Evolutionary conservation across 495 filamentous ascomycete genomes (phyloP), one percentile per base, ranked within the genome.

Genomic region (Penicillium bovifimosum): DNA sequence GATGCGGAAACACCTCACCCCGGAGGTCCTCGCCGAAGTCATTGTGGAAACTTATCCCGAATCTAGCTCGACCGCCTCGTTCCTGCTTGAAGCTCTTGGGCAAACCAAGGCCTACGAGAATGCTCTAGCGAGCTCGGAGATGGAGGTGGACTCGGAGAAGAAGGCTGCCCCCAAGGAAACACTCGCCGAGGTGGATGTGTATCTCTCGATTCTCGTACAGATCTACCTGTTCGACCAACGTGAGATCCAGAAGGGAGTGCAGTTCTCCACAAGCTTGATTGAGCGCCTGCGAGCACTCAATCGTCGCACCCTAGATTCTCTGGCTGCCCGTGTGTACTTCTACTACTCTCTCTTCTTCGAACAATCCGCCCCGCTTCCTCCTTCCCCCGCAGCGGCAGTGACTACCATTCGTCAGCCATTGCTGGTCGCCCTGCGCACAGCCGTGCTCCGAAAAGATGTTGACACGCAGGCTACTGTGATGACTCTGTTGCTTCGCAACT

Each of bases 391-490:
- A 54, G 89, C 92, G 13, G 82, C 88, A 2, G 81, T 95, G 63
- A 86, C 93, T 26, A 79, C 80, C 16, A 93, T 96, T 63, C 89
- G 95, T 34, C 88, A 91, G 36, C 83, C 85, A 52, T 80, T 98
- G 32, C 80, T 98, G 41, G 80, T 87, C 44, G 95, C 93, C 20
- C 84, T 98, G 39, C 83, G 95, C 60, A 96, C 91, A 35, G 88
- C 93, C 28, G 91, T 96, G 11, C 78, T 98, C 20, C 86, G 95
- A 48, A 96, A 97, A 73, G 93, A 98, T 72, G 80, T 88, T 57
- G 93, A 98, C 53, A 96, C 90, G 16, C 93, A 96, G 74, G 90
- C 93, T 24, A 91, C 91, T 6, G 88, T 96, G 54, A 95, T 92
- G 64, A 92, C 91, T 2, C 78, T 98, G 41, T 82, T 98, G 24